These are phyloP conservation scores for Scutellaria minor DNA, from an alignment of 257 asterid genomes.

Conservation along the genomic window DNA sequence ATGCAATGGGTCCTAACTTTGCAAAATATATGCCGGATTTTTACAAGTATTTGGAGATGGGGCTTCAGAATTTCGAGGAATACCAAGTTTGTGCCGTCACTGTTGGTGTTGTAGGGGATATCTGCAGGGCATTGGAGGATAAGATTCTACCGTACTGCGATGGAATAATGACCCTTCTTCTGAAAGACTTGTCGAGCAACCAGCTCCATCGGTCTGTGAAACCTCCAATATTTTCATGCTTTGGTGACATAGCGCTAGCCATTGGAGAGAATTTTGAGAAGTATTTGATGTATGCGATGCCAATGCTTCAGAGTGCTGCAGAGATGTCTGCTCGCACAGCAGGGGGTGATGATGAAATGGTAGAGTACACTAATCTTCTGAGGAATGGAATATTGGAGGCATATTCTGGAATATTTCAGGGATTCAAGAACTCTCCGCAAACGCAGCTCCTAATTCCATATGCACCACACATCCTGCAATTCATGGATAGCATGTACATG, in stretches of 20 bases:
- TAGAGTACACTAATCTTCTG: conserved; percentile 70
- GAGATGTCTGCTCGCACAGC: conserved; percentile 77
- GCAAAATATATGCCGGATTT: conserved; percentile 81
- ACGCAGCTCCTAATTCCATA: conserved; percentile 73
- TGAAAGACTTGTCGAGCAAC: conserved; percentile 78
- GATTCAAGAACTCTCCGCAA: conserved; percentile 79
- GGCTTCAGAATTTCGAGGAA: conserved; percentile 91
- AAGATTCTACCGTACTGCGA: conserved; percentile 77
- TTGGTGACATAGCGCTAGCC: conserved; percentile 87
- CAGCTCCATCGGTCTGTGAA: conserved; percentile 86
- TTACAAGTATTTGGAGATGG: conserved; percentile 86
- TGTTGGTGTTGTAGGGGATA: conserved; percentile 90
- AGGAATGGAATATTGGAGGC: conserved; percentile 88
- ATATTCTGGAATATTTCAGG: conserved; percentile 86
- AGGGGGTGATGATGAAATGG: conserved; percentile 75
- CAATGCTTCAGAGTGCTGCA: conserved; percentile 92
- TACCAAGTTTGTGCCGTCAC: conserved; percentile 92
- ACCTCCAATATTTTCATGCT: conserved; percentile 88
- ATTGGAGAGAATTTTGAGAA: conserved; percentile 83
- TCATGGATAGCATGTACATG: conserved; percentile 75
- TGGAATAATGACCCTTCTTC: conserved; percentile 83
- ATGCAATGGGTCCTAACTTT: conserved; percentile 68
- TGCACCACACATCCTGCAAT: conserved; percentile 82
- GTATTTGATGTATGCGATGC: conserved; percentile 87
- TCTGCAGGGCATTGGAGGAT: conserved; percentile 87